Conservation (phyloP, 768 basidiomycete genomes). For the Panus rudis region DNA sequence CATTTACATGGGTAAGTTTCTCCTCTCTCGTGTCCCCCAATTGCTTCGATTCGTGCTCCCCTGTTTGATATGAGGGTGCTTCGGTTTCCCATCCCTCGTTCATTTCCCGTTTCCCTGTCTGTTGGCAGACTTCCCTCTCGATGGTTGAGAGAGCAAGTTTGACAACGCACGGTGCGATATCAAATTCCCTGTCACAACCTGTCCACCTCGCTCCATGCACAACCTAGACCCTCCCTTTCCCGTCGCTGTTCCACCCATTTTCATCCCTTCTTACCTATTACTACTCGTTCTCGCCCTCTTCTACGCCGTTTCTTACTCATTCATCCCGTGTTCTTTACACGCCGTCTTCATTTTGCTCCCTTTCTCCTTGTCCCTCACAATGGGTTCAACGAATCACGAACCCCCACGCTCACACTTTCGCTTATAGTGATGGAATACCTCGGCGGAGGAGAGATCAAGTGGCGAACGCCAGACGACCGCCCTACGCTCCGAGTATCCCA, state of each 20-base stretch:
- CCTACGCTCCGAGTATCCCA: conserved; percentile 83
- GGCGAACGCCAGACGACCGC: conserved; percentile 56
- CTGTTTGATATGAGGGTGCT: too few relatives aligned
- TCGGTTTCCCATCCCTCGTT: not conserved
- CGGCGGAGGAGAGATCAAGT: conserved; percentile 90
- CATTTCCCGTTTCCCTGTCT: not conserved
- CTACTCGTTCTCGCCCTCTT: conserved; percentile 1
- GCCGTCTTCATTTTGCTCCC: too few relatives aligned
- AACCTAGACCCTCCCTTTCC: not conserved
- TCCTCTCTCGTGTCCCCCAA: not conserved
- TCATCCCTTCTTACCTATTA: not conserved
- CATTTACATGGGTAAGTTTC: conserved; percentile 84
- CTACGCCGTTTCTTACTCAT: conserved; percentile 1
- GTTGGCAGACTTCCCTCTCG: too few relatives aligned
- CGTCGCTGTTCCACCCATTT: not conserved
- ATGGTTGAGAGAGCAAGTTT: too few relatives aligned
- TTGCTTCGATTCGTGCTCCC: too few relatives aligned
- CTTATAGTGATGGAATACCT: conserved; percentile 89
- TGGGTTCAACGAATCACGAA: too few relatives aligned
- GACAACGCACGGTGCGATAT: too few relatives aligned
- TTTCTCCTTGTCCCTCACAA: too few relatives aligned
- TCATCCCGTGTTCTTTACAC: too few relatives aligned
- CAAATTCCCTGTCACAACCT: too few relatives aligned
- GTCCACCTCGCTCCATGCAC: too few relatives aligned
- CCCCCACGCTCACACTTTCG: too few relatives aligned